These are phyloP conservation scores for Calonectria henricotiae DNA, from an alignment of 2,329 filamentous ascomycete species.

Conservation along the genomic window DNA sequence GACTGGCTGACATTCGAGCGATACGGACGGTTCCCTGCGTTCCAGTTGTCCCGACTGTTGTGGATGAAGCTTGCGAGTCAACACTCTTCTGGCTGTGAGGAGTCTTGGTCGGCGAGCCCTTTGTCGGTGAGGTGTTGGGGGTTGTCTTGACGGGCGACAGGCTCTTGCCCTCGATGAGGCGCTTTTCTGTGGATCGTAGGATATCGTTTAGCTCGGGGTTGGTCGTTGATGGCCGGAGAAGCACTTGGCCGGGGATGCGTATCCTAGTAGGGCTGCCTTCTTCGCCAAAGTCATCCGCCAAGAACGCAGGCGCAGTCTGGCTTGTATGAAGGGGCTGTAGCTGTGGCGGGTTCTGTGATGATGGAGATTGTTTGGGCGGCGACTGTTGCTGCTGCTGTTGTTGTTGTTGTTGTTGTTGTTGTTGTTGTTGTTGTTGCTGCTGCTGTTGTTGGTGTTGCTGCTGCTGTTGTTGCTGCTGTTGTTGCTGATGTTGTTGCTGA, in stretches of 20 bases:
- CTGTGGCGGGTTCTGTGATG: neutral
- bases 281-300: constrained; percentile 38
- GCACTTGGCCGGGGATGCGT: constrained; percentile 41
- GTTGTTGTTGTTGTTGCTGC: too few relatives aligned
- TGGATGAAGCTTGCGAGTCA: constrained; percentile 46
- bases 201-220: constrained; percentile 70
- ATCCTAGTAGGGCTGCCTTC: constrained; percentile 35
- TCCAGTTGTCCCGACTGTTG: constrained; percentile 46
- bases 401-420: neutral
- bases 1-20: constrained; percentile 50
- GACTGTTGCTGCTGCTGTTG: neutral
- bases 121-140: constrained; percentile 49
- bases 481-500: neutral
- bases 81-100: constrained; percentile 53
- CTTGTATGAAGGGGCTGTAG: constrained; percentile 39
- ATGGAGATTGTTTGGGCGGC: neutral
- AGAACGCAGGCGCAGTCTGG: constrained; percentile 47
- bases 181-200: constrained; percentile 68
- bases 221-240: constrained; percentile 52
- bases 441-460: too few relatives aligned
- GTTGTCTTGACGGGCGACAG: constrained; percentile 55
- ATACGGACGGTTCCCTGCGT: constrained; percentile 45
- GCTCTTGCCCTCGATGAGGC: constrained; percentile 62
- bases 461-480: neutral
- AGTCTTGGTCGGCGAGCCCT: constrained; percentile 52